These are phyloP conservation scores for Chytriomyces confervae DNA, from an alignment of 192 early-diverging fungal genomes.

Conservation along the genomic window DNA sequence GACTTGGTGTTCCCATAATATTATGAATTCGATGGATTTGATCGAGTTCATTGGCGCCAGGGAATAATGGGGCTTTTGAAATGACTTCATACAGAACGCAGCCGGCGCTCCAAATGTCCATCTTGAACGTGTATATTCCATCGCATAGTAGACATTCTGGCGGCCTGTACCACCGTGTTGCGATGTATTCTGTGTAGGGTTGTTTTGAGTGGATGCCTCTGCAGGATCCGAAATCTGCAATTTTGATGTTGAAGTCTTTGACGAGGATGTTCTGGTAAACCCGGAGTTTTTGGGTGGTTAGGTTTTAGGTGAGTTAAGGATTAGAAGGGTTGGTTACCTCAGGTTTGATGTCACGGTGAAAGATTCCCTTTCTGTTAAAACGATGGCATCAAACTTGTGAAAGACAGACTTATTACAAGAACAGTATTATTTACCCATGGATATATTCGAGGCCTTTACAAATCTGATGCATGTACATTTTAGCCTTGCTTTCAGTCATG, in stretches of 20 bases:
- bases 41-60: conserved; percentile 66
- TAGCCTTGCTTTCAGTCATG: conserved; percentile 61
- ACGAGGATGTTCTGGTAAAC: conserved; percentile 59
- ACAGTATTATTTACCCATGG: conserved; percentile 49
- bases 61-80: conserved; percentile 61
- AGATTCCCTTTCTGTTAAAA: conserved; percentile 61
- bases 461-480: conserved; percentile 62
- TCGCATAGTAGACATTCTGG: conserved; percentile 68
- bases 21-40: conserved; percentile 66
- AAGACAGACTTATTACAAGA: neutral
- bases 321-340: conserved; percentile 43
- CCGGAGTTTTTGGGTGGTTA: neutral
- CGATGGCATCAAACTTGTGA: neutral
- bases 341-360: conserved; percentile 69
- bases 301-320: conserved; percentile 13
- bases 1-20: conserved; percentile 62
- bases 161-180: conserved; percentile 69
- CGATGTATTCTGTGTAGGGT: conserved; percentile 74
- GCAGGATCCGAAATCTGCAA: conserved; percentile 71
- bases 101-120: conserved; percentile 70
- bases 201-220: conserved; percentile 68
- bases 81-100: conserved; percentile 68
- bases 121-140: conserved; percentile 63
- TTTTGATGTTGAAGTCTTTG: conserved; percentile 58
- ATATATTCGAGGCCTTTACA: conserved; percentile 67